These are phyloP conservation scores for Globisporangium canariense DNA, from an alignment of 352 stramenopile genomes.

Conservation along the genomic window DNA sequence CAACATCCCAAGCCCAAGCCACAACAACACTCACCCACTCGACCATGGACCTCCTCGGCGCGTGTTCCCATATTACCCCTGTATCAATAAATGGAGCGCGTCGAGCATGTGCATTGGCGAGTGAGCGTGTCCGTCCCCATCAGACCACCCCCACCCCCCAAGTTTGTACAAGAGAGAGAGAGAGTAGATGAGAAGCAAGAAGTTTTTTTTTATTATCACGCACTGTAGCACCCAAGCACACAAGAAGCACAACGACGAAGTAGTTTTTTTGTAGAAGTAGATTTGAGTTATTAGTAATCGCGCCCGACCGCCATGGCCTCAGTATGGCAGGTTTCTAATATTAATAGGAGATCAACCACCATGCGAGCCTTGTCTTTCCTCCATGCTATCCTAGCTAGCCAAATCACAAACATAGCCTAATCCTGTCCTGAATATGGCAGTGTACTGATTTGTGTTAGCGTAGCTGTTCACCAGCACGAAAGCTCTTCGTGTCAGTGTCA, in stretches of 20 bases:
- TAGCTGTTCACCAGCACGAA: background rate
- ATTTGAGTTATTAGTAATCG: constrained; percentile 15
- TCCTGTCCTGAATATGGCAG: background rate
- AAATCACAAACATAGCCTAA: background rate
- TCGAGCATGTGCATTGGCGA: background rate
- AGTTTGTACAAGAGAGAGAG: constrained; percentile 23
- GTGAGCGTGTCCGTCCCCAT: background rate
- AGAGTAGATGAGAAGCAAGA: constrained; percentile 11
- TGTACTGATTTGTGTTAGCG: background rate
- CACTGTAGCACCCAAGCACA: constrained; percentile 5
- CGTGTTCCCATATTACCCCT: constrained; percentile 15
- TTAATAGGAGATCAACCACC: constrained; percentile 1
- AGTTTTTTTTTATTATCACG: constrained; percentile 16
- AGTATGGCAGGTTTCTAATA: constrained; percentile 33
- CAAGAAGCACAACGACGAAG: background rate
- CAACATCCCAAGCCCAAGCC: background rate
- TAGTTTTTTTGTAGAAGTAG: constrained; percentile 43
- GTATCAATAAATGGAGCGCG: constrained; percentile 19
- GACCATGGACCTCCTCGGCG: background rate
- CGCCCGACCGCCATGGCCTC: constrained; percentile 19
- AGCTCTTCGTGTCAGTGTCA: background rate
- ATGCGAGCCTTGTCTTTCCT: background rate
- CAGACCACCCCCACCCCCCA: background rate
- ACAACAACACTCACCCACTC: background rate
- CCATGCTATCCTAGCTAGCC: background rate